Base-by-base conservation (phyloP, 2,329 filamentous ascomycete genomes). In the Myriangium duriaei region DNA sequence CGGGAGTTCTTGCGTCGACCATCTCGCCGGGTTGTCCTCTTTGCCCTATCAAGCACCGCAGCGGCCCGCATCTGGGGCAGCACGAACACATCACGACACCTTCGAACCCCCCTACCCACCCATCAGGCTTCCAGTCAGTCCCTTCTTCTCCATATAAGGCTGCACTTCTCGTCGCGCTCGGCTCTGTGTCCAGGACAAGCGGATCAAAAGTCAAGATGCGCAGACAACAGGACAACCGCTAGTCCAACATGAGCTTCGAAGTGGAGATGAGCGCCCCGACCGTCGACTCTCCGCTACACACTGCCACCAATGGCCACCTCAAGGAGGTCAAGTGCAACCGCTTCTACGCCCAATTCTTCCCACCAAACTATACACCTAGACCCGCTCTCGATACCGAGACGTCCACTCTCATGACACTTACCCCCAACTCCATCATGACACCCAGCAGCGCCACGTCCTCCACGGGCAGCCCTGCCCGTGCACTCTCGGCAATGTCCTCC, bases 401-500 rank as follows among this genome's bases (percentile, higher is more conserved):
- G 3, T 28, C 45, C 16, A 37, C 42, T 15, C 28, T 41, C 30
- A 49, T 51, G 45, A 47, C 48, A 13, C 35, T 48, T 19, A 50
- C 47, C 11, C 47, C 49, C 12, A 45, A 49, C 12, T 48, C 49
- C 14, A 42, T 44, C 34, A 42, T 58, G 45, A 39, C 29, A 1
- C 30, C 36, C 17, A 55, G 41, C 46, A 61, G 56, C 17, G 49
- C 53, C 40, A 55, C 60, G 19, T 49, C 50, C 16, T 44, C 42
- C 30, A 53, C 60, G 34, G 55, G 50, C 51, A 64, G 60, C 44
- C 62, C 61, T 12, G 50, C 56, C 16, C 55, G 56, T 16, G 52
- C 52, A 10, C 53, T 58, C 32, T 55, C 54, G 21, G 33, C 33
- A 10, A 36, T 43, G 42, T 49, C 71, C 45, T 73, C 70, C 40